A percentile compares a stretch with the other conserved stretches of the same genome.
These are phyloP conservation scores for Podospora comata DNA, from an alignment of 495 filamentous ascomycete genomes.

Conservation along the genomic window DNA sequence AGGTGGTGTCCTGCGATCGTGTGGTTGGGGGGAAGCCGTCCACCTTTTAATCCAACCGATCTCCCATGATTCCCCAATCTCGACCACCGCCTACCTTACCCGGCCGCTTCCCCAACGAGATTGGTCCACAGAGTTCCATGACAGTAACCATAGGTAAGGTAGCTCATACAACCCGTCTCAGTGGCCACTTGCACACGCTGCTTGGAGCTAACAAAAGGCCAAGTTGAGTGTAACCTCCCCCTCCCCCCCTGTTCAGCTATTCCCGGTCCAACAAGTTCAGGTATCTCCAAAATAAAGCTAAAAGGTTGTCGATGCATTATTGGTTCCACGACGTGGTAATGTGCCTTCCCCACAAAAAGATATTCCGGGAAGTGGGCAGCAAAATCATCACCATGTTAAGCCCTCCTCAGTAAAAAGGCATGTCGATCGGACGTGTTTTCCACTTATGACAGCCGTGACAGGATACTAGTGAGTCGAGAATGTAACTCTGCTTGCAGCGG, in stretches of 20 bases:
- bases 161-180: not conserved
- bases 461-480: not conserved
- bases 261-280: no score
- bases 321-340: not conserved
- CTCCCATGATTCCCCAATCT: not conserved
- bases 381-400: not conserved
- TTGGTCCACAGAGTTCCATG: not conserved
- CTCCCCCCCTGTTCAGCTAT: not conserved
- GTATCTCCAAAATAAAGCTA: no score
- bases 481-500: not conserved
- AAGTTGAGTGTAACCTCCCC: not conserved
- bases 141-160: not conserved
- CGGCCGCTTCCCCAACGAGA: not conserved
- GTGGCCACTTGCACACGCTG: not conserved
- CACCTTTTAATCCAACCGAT: not conserved
- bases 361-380: not conserved
- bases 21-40: not conserved
- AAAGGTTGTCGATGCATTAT: not conserved
- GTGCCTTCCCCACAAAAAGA: not conserved
- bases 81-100: not conserved
- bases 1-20: not conserved
- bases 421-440: conserved; percentile 13
- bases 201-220: not conserved
- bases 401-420: not conserved
- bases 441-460: conserved; percentile 5